phyloP scores from a whole-genome alignment of 1,284 basidiomycete genomes.

The Fomitopsis schrenkii region DNA sequence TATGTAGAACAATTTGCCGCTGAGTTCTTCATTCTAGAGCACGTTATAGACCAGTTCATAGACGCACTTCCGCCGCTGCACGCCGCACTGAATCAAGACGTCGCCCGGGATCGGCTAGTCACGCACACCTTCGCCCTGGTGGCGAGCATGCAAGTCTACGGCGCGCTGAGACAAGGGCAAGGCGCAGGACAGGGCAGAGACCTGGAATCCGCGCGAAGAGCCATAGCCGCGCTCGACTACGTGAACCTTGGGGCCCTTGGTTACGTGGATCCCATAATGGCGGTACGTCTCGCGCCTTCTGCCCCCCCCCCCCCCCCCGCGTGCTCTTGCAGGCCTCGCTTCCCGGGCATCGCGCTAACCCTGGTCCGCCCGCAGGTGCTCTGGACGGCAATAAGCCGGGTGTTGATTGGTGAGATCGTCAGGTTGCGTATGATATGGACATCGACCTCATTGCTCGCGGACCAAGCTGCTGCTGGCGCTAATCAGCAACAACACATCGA shows the following conservation, averaged over 20 bases:
- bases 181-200: constrained; percentile 18
- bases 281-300: constrained; percentile 13
- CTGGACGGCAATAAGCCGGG: constrained; percentile 22
- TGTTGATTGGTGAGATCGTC: constrained; percentile 22
- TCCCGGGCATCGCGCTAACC: not conserved
- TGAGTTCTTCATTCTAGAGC: constrained; percentile 18
- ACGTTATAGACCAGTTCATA: constrained; percentile 21
- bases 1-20: constrained; percentile 18
- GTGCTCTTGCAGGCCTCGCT: not conserved
- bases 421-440: constrained; percentile 9
- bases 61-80: constrained; percentile 16
- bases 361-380: constrained; percentile 16
- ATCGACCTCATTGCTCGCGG: constrained; percentile 10
- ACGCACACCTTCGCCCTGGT: constrained; percentile 22
- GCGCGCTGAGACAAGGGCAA: constrained; percentile 15
- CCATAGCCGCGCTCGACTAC: constrained; percentile 13
- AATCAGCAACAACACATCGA: not conserved
- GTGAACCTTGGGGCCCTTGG: constrained; percentile 9
- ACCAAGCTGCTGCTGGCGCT: constrained; percentile 8
- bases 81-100: constrained; percentile 9
- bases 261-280: constrained; percentile 24
- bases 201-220: constrained; percentile 17
- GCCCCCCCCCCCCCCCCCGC: not conserved
- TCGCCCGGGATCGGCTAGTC: constrained; percentile 17
- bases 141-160: constrained; percentile 24